These are phyloP conservation scores for Inonotus hispidus DNA, from an alignment of 1,284 basidiomycete species.

Conservation along the genomic window DNA sequence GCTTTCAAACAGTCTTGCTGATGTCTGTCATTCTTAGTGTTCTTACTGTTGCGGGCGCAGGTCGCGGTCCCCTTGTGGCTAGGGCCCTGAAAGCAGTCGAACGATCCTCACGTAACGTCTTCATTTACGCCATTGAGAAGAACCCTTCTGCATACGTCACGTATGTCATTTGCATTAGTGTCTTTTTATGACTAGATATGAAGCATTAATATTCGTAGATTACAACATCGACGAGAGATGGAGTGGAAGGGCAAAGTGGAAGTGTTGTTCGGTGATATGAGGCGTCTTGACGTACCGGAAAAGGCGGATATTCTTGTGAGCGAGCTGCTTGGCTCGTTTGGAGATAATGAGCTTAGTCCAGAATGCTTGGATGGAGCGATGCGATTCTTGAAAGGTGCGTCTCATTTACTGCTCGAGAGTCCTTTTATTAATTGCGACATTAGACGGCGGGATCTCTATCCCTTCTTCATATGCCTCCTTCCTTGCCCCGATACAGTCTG, in stretches of 20 bases:
- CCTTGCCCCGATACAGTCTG: conserved; percentile 89
- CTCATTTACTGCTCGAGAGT: not conserved
- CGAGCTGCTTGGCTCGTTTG: conserved; percentile 95
- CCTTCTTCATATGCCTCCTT: conserved; percentile 94
- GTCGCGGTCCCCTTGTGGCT: conserved; percentile 90
- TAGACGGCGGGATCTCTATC: conserved; percentile 91
- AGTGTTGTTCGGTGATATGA: conserved; percentile 93
- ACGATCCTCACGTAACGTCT: conserved; percentile 59
- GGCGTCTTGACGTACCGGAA: conserved; percentile 74
- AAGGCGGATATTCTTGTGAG: conserved; percentile 92
- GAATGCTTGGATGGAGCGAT: conserved; percentile 97
- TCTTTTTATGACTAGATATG: not conserved
- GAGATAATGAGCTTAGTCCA: conserved; percentile 97
- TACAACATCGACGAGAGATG: conserved; percentile 72
- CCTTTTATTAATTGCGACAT: not conserved
- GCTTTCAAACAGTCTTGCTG: not conserved
- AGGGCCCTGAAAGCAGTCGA: conserved; percentile 78
- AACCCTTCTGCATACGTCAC: conserved; percentile 92
- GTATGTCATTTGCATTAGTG: conserved; percentile 42
- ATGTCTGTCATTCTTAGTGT: conserved; percentile 41
- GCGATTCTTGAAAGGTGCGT: conserved; percentile 82
- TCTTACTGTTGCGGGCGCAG: conserved; percentile 91
- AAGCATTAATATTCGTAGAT: conserved; percentile 36
- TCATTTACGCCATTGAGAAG: conserved; percentile 92
- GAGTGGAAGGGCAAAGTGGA: conserved; percentile 86